These are phyloP conservation scores for Apiospora saccharicola DNA, from an alignment of 2,329 filamentous ascomycete species.

Conservation along the genomic window DNA sequence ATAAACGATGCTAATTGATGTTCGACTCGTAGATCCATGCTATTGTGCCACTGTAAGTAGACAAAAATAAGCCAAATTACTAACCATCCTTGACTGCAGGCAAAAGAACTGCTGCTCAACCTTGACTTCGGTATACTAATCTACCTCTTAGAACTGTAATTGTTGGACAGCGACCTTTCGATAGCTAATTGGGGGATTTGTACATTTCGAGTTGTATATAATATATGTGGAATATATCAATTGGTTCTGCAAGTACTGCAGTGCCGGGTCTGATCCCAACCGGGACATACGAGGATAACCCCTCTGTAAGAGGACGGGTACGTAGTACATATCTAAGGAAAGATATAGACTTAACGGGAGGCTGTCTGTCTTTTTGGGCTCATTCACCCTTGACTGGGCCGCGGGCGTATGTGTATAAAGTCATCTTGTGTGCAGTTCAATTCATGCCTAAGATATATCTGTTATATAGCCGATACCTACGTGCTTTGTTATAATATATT, in stretches of 20 bases:
- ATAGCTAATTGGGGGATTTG: constrained; percentile 16
- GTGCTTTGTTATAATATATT: not conserved
- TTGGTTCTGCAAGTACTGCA: not conserved
- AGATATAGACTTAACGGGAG: not conserved
- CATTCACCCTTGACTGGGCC: no score
- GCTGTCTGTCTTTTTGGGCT: not conserved
- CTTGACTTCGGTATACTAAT: not conserved
- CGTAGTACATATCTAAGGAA: not conserved
- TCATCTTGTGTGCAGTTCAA: not conserved
- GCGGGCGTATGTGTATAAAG: no score
- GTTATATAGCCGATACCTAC: not conserved
- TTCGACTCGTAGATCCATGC: constrained; percentile 29
- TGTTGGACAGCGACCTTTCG: constrained; percentile 32
- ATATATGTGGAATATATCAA: not conserved
- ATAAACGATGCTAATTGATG: not conserved
- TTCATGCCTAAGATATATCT: not conserved
- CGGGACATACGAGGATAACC: not conserved
- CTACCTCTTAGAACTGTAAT: constrained; percentile 27
- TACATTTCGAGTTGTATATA: not conserved
- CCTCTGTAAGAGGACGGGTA: not conserved
- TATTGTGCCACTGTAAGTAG: constrained; percentile 31
- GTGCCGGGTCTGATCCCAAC: not conserved
- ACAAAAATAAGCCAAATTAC: not conserved
- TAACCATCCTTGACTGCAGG: not conserved
- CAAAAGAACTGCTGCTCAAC: not conserved